Conservation (phyloP, 495 filamentous ascomycete genomes). For the Talaromyces liani region DNA sequence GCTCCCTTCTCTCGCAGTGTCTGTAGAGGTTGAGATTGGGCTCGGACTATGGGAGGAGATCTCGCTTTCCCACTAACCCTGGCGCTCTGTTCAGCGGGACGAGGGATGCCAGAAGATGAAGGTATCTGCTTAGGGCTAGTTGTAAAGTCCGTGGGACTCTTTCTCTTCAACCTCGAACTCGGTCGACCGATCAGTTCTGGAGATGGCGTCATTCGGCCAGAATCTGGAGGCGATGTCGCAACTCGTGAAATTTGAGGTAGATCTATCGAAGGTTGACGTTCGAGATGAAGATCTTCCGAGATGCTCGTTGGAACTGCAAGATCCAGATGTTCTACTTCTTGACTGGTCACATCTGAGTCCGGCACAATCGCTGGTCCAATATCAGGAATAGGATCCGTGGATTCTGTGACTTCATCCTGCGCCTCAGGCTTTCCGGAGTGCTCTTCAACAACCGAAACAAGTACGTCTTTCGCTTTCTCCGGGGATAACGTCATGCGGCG, state of each 20-base stretch:
- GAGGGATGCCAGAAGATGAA: slow-evolving; percentile 43
- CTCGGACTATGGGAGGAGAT: slow-evolving; percentile 60
- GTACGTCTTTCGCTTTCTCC: slow-evolving; percentile 59
- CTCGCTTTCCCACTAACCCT: slow-evolving; percentile 31
- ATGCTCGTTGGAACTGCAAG: slow-evolving; percentile 51
- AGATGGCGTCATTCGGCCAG: slow-evolving; percentile 8
- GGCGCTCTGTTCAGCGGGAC: slow-evolving; percentile 38
- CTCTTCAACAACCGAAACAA: slow-evolving; percentile 65
- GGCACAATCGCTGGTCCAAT: background rate
- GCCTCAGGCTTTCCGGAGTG: slow-evolving; percentile 37
- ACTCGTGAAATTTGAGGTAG: slow-evolving; percentile 10
- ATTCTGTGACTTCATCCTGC: slow-evolving; percentile 10
- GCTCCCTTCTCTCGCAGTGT: slow-evolving; percentile 22
- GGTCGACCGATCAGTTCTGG: slow-evolving; percentile 5
- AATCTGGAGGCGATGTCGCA: slow-evolving; percentile 9
- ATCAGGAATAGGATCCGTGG: background rate
- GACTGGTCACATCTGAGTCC: slow-evolving; percentile 13
- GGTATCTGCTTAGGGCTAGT: slow-evolving; percentile 13
- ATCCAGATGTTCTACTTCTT: slow-evolving; percentile 63
- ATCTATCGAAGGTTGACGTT: slow-evolving; percentile 7
- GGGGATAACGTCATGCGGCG: slow-evolving; percentile 53
- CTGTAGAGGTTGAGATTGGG: slow-evolving; percentile 61
- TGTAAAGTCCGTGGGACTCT: background rate
- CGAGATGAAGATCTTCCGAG: slow-evolving; percentile 16
- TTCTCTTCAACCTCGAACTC: background rate